phyloP scores from a whole-genome alignment of 495 filamentous ascomycete genomes.

The Neurospora terricola region DNA sequence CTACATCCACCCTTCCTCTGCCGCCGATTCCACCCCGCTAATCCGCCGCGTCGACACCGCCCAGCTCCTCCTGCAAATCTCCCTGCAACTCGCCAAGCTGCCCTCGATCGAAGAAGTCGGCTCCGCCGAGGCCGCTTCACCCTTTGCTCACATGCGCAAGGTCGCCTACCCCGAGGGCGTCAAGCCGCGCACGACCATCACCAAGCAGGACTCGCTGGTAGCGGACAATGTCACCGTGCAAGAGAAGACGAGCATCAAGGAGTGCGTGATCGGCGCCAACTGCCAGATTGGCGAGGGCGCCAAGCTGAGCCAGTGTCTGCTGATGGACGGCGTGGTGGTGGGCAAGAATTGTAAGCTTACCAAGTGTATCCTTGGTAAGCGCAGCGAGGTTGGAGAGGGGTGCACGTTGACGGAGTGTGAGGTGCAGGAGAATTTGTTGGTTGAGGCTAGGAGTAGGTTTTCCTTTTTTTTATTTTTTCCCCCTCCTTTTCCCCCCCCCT shows the following conservation, averaged over 20 bases:
- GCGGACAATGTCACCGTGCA: slow-evolving; percentile 79
- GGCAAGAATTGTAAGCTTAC: slow-evolving; percentile 67
- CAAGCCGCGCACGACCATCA: slow-evolving; percentile 65
- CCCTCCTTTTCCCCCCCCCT: not conserved
- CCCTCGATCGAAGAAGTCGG: slow-evolving; percentile 56
- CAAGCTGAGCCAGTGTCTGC: slow-evolving; percentile 67
- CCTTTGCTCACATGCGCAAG: slow-evolving; percentile 66
- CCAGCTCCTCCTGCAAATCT: slow-evolving; percentile 66
- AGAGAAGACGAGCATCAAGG: slow-evolving; percentile 76
- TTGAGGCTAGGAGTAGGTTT: slow-evolving; percentile 64
- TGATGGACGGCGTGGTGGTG: slow-evolving; percentile 85
- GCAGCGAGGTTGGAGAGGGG: slow-evolving; percentile 65
- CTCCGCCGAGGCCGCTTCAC: slow-evolving; percentile 41
- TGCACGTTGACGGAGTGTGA: slow-evolving; percentile 76
- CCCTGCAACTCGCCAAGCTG: slow-evolving; percentile 74
- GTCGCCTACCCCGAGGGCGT: slow-evolving; percentile 71
- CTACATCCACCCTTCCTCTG: slow-evolving; percentile 53
- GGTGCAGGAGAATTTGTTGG: slow-evolving; percentile 75
- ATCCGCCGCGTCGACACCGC: slow-evolving; percentile 83
- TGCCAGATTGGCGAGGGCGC: slow-evolving; percentile 73
- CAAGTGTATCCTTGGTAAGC: slow-evolving; percentile 70
- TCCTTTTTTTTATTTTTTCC: slow-evolving; percentile 24
- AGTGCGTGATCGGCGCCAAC: slow-evolving; percentile 75
- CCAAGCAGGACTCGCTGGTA: slow-evolving; percentile 64
- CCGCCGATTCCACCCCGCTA: slow-evolving; percentile 35